Evolutionary conservation across 2,329 filamentous ascomycete genomes (phyloP).

Genomic region (Paecilomyces formosus): DNA sequence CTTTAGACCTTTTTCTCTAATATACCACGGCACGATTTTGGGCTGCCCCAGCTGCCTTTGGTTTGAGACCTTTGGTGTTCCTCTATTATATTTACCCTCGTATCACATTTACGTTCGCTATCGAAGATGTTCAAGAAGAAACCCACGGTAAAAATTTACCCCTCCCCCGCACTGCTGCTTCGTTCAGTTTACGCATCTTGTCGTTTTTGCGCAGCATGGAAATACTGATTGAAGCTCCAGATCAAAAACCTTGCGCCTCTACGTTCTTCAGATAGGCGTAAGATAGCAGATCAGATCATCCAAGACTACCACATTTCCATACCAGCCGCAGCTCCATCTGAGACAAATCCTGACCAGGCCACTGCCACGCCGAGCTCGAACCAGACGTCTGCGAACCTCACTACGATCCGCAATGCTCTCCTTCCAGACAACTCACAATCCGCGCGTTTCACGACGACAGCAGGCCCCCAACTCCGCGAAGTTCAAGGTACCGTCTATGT

Average conservation of each 20-base stretch:
- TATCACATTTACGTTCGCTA: background rate
- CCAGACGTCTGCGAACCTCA: slow-evolving; percentile 39
- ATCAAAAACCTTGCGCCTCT: slow-evolving; percentile 61
- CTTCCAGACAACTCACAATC: slow-evolving; percentile 57
- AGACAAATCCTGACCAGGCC: slow-evolving; percentile 21
- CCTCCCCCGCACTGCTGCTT: slow-evolving; percentile 21
- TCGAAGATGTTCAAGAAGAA: slow-evolving; percentile 57
- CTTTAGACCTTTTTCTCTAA: background rate
- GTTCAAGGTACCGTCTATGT: slow-evolving; percentile 60
- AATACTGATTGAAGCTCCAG: slow-evolving; percentile 23
- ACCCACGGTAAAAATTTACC: slow-evolving; percentile 40
- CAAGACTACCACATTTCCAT: slow-evolving; percentile 50
- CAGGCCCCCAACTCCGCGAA: slow-evolving; percentile 53
- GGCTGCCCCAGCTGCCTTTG: background rate
- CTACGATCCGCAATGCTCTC: slow-evolving; percentile 49
- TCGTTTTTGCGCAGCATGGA: slow-evolving; percentile 1
- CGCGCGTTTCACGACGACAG: slow-evolving; percentile 58
- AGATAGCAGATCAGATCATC: slow-evolving; percentile 61
- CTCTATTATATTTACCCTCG: background rate
- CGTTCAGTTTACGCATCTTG: slow-evolving; percentile 1
- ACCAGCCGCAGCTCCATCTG: slow-evolving; percentile 25
- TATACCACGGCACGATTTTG: background rate
- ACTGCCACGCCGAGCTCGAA: slow-evolving; percentile 34
- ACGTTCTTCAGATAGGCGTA: slow-evolving; percentile 60
- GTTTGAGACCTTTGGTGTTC: background rate